A percentile compares a stretch with the other conserved stretches of the same genome.
phyloP scores from a whole-genome alignment of 2,329 filamentous ascomycete genomes.

The Cadophora luteo-olivacea region DNA sequence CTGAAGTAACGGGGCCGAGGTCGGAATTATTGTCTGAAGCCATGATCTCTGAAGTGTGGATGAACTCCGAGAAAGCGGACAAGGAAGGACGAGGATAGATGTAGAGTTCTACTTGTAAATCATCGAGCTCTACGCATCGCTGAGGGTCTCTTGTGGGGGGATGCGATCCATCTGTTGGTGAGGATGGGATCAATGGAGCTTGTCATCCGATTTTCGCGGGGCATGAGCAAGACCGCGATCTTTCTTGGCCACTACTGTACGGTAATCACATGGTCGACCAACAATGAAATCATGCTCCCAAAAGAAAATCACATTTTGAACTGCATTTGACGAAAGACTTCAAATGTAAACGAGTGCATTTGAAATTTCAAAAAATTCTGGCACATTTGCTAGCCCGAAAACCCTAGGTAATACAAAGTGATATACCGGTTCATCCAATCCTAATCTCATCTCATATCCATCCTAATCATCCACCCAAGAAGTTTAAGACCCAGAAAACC shows the following conservation, averaged over 20 bases:
- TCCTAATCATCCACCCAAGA: constrained; percentile 12
- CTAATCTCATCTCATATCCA: not conserved
- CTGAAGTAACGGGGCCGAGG: not conserved
- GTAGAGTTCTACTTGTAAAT: not conserved
- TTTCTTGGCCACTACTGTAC: no score
- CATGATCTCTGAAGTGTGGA: not conserved
- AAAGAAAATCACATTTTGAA: not conserved
- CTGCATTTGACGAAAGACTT: not conserved
- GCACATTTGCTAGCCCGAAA: constrained; percentile 18
- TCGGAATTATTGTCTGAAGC: constrained; percentile 12
- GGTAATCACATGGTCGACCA: no score
- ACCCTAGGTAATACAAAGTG: constrained; percentile 17
- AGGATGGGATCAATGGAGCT: not conserved
- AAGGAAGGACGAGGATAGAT: not conserved
- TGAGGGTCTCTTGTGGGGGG: not conserved
- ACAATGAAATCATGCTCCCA: no score
- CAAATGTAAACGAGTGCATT: constrained; percentile 13
- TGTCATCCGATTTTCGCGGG: constrained; percentile 8
- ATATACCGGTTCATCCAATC: constrained; percentile 15
- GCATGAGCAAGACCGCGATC: no score
- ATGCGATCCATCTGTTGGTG: not conserved
- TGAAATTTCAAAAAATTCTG: constrained; percentile 11
- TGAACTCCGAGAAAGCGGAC: no score
- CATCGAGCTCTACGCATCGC: not conserved
- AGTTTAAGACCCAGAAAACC: constrained; percentile 20